Evolutionary conservation across 2,329 filamentous ascomycete genomes (phyloP), one percentile per base, ranked within the genome.

Genomic region (Alternaria atra): DNA sequence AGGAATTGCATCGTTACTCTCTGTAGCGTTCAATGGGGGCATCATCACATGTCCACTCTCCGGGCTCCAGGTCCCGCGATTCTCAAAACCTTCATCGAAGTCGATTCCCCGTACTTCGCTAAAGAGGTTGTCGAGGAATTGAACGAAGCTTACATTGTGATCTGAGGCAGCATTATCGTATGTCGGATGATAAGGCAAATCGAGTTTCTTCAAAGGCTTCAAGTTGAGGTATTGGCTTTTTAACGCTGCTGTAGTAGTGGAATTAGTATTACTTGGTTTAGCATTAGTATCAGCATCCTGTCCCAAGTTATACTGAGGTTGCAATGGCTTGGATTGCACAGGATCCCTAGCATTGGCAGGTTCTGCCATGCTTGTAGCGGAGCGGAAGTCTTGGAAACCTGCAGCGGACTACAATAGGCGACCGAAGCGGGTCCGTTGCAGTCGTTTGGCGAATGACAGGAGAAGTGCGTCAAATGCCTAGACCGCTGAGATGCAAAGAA

Each of bases 111-210:
- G 48, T 5, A 64, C 66, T 60, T 74, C 71, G 39, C 48, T 44
- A 32, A 74, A 64, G 10, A 73, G 47, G 20, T 20, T 35, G 17
- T 65, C 53, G 23, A 72, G 57, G 42, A 73, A 73, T 13, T 60
- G 42, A 23, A 46, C 53, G 29, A 72, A 47, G 9, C 53, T 61
- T n/a, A 59, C 48, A 27, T 46, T 55, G 20, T 59, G 58, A 20
- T 47, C 53, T 17, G 48, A 35, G 10, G 37, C 20, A 12, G 53
- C 35, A 12, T 46, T 46, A 3, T 51, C 25, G n/a, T 69, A 58
- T 15, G 66, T 62, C 10, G 58, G 48, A 56, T 73, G 70, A 46
- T 48, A 61, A 29, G 72, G 71, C 27, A 73, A 58, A 25, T 72
- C 55, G 23, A 59, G 43, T n/a, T 65, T 46, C 27, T 52, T 57